A percentile compares a stretch with the other conserved stretches of the same genome.
These are phyloP conservation scores for Aureobasidium lini DNA, from an alignment of 2,329 filamentous ascomycete genomes.

Conservation along the genomic window DNA sequence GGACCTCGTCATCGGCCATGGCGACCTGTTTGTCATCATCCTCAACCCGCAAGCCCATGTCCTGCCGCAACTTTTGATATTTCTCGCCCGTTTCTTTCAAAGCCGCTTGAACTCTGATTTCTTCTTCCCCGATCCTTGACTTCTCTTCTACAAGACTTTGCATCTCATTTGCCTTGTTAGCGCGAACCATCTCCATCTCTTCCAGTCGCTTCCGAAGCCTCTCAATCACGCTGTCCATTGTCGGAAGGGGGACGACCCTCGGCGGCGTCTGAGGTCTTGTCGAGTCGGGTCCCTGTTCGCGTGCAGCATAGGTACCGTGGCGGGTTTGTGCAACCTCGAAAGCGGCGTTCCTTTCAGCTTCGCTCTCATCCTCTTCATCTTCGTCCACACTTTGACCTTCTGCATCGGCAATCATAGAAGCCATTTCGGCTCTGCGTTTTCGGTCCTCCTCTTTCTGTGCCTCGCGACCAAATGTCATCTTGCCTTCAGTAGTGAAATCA, in stretches of 20 bases:
- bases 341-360: conserved; percentile 59
- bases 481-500: conserved; percentile 71
- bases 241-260: conserved; percentile 70
- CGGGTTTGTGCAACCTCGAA: conserved; percentile 84
- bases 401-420: conserved; percentile 71
- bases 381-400: conserved; percentile 52
- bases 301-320: conserved; percentile 68
- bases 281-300: conserved; percentile 36
- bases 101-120: conserved; percentile 71
- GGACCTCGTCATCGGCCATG: neutral
- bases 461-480: conserved; percentile 67
- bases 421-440: conserved; percentile 68
- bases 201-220: conserved; percentile 55
- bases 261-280: conserved; percentile 53
- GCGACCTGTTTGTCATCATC: conserved; percentile 1
- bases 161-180: conserved; percentile 54
- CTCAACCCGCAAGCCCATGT: neutral
- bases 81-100: conserved; percentile 73
- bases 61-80: conserved; percentile 50
- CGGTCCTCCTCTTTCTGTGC: conserved; percentile 63
- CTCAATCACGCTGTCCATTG: conserved; percentile 59
- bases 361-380: conserved; percentile 60
- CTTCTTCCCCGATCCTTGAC: conserved; percentile 57
- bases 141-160: conserved; percentile 63
- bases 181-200: conserved; percentile 53